Evolutionary conservation across 352 stramenopile species (phyloP).

Genomic region (Globisporangium nodosum): DNA sequence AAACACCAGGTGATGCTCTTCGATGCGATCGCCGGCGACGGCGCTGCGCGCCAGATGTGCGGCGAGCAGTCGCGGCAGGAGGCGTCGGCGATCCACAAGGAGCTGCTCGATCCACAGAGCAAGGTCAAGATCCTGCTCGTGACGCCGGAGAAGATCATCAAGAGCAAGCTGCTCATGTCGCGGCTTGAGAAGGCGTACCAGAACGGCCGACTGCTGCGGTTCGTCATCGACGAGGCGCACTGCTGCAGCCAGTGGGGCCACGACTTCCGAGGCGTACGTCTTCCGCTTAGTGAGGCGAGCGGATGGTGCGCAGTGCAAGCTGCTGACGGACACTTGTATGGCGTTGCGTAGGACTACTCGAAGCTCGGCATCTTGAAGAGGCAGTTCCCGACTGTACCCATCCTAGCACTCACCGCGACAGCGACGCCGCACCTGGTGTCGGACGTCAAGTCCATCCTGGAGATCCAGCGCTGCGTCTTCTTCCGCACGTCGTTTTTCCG

Average conservation of each 20-base stretch:
- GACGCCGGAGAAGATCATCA: conserved; percentile 91
- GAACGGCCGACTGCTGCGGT: conserved; percentile 71
- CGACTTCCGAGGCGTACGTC: conserved; percentile 66
- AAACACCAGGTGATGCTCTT: conserved; percentile 54
- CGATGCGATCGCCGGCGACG: conserved; percentile 56
- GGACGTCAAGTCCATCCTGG: conserved; percentile 70
- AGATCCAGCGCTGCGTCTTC: conserved; percentile 71
- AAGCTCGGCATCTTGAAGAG: conserved; percentile 89
- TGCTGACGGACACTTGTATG: neutral
- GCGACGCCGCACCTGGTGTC: conserved; percentile 67
- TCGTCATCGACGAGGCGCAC: conserved; percentile 93
- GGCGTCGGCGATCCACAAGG: conserved; percentile 59
- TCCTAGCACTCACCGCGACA: conserved; percentile 89
- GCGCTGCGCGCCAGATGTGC: conserved; percentile 40
- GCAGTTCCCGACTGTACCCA: conserved; percentile 85
- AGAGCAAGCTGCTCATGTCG: conserved; percentile 84
- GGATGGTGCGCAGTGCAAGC: neutral
- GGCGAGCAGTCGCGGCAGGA: conserved; percentile 51
- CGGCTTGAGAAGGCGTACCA: conserved; percentile 89
- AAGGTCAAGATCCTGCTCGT: conserved; percentile 84
- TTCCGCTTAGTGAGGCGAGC: neutral
- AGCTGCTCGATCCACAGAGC: conserved; percentile 68
- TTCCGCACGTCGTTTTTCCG: conserved; percentile 90
- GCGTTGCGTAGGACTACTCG: conserved; percentile 74
- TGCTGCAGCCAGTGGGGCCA: conserved; percentile 84